Base-by-base conservation (phyloP, 2,329 filamentous ascomycete species). In the Hypoxylon sp. region DNA sequence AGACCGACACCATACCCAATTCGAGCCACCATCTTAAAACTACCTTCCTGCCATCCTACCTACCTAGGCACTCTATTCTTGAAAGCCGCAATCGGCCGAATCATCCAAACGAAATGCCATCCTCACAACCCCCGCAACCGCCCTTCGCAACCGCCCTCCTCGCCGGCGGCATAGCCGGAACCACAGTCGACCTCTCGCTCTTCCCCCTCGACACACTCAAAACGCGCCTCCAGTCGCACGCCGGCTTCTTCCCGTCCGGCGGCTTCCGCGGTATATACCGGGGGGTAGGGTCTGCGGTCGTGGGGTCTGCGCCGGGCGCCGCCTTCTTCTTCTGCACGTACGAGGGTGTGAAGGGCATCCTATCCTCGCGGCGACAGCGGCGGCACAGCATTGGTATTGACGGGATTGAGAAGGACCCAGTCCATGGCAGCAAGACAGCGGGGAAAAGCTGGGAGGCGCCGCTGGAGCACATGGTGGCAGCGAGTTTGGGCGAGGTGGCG, bases 131-230 rank as follows among this genome's bases (percentile, higher is more conserved):
- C 63, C 63, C 58, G 58, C 70, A 75, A 74, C 74, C 81, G 82
- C 78, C 84, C 75, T 90, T 89, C 83, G 84, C 85, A 59, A 85
- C 86, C 25, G 87, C 89, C 76, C 88, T 91, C 75, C 79, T 90
- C 85, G 93, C 96, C 73, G 96, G 96, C 80, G 96, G 90, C 77
- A 84, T 98, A 72, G 96, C 96, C 73, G 96, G 96, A 78, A 96
- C 96, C 51, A 97, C 94, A 13, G 96, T 98, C 80, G 96, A 99
- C 87, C 90, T 97, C 76, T 94, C 94, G 61, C 93, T 99, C 78
- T 99, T 93, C 84, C 96, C 96, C 0, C 93, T 99, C 85, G 97
- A 99, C 87, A 99, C 96, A 0, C 90, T 99, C 78, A 99, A 99
- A 83, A 99, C 97, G 46, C 94, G 96, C 14, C 93, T 99, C 5